These are phyloP conservation scores for Colletotrichum higginsianum DNA, from an alignment of 2,329 filamentous ascomycete genomes.

Conservation along the genomic window DNA sequence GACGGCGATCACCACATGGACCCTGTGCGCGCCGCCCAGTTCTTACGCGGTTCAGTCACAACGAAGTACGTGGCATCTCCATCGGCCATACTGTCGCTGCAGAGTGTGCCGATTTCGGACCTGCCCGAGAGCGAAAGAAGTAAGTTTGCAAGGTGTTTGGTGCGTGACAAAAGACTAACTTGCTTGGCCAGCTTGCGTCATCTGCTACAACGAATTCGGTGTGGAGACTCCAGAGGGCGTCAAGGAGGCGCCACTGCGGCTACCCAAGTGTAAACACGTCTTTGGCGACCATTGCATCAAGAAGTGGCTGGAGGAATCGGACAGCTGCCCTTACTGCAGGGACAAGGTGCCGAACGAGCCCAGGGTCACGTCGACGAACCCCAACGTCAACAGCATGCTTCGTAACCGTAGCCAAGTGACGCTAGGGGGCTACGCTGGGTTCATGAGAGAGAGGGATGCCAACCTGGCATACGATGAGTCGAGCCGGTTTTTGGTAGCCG, in stretches of 20 bases:
- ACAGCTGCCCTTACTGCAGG: constrained; percentile 76
- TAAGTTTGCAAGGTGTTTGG: constrained; percentile 50
- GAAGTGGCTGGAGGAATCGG: constrained; percentile 75
- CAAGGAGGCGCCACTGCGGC: constrained; percentile 68
- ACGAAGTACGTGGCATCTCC: constrained; percentile 65
- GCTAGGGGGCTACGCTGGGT: not conserved
- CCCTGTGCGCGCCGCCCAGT: constrained; percentile 58
- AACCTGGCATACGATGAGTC: constrained; percentile 15
- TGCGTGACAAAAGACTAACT: constrained; percentile 20
- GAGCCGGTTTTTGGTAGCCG: not conserved
- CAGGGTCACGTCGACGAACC: constrained; percentile 23
- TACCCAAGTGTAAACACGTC: constrained; percentile 75
- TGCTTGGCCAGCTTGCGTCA: constrained; percentile 66
- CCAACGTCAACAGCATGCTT: constrained; percentile 11
- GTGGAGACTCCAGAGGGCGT: constrained; percentile 70
- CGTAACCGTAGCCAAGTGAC: not conserved
- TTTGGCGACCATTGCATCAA: constrained; percentile 77
- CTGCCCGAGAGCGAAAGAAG: constrained; percentile 64
- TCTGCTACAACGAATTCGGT: constrained; percentile 76
- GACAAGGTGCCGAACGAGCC: constrained; percentile 70
- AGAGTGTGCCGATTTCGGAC: constrained; percentile 61
- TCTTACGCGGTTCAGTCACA: constrained; percentile 60
- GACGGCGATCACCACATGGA: constrained; percentile 43
- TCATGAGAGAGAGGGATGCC: constrained; percentile 27
- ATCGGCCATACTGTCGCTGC: constrained; percentile 61